These are phyloP conservation scores for Talaromyces trachyspermus DNA, from an alignment of 495 filamentous ascomycete species.

Conservation along the genomic window DNA sequence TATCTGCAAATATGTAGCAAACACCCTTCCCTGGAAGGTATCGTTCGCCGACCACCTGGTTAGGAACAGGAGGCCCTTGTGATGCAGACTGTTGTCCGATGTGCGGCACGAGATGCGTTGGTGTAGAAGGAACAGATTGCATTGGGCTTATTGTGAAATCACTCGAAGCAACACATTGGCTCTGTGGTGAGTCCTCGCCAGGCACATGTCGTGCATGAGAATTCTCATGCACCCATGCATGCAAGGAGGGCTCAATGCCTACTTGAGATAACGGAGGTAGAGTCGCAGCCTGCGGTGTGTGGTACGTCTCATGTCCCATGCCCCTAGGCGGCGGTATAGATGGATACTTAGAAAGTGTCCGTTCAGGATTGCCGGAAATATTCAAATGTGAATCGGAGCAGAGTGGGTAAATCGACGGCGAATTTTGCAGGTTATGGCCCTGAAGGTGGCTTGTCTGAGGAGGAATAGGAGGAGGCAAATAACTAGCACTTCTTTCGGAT, in stretches of 20 bases:
- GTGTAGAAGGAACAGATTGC: conserved; percentile 2
- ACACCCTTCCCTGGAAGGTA: conserved; percentile 67
- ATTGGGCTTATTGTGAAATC: conserved; percentile 5
- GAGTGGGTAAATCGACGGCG: not conserved
- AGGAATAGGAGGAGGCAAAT: conserved; percentile 21
- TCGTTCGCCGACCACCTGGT: conserved; percentile 41
- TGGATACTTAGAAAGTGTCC: not conserved
- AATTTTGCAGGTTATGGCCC: not conserved
- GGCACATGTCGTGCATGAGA: conserved; percentile 1
- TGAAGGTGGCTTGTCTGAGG: conserved; percentile 22
- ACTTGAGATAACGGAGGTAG: conserved; percentile 33
- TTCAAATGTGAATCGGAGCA: not conserved
- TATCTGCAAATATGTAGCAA: conserved; percentile 85
- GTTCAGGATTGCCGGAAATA: not conserved
- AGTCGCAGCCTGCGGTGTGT: not conserved
- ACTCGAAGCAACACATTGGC: conserved; percentile 13
- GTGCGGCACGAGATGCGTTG: not conserved
- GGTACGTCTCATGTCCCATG: not conserved
- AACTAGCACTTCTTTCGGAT: conserved; percentile 6
- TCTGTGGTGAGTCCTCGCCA: conserved; percentile 9
- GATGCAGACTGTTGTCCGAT: not conserved
- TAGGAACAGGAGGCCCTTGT: conserved; percentile 19
- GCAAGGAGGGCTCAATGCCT: conserved; percentile 13
- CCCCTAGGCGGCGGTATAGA: not conserved
- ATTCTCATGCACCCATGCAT: conserved; percentile 13